Conservation (phyloP, 192 early-diverging fungal species). For the Coemansia reversa region DNA sequence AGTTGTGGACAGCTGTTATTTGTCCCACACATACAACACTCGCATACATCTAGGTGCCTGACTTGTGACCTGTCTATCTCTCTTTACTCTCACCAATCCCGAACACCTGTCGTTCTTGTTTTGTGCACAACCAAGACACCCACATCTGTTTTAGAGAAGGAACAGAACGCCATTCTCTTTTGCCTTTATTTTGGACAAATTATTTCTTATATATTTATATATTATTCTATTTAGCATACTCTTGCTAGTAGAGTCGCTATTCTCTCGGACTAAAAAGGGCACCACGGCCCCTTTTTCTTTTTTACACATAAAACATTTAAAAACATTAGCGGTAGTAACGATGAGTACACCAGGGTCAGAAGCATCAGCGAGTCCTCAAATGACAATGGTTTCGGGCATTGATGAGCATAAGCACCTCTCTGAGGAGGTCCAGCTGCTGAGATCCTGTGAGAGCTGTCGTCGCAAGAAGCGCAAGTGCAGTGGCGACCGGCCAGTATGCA, state of each 20-base stretch:
- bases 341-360: not conserved
- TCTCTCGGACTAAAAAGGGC: not conserved
- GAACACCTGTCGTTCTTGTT: not conserved
- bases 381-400: not conserved
- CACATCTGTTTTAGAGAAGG: not conserved
- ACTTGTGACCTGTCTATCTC: slow-evolving; percentile 1
- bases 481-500: slow-evolving; percentile 38
- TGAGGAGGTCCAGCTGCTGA: slow-evolving; percentile 32
- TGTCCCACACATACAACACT: not conserved
- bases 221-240: slow-evolving; percentile 1
- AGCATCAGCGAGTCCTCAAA: not conserved
- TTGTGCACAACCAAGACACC: not conserved
- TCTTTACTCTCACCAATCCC: not conserved
- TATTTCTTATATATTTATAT: slow-evolving; percentile 9
- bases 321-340: not conserved
- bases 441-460: slow-evolving; percentile 51
- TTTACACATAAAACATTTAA: no score
- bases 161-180: slow-evolving; percentile 6
- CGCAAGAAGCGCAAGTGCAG: slow-evolving; percentile 55
- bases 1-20: not conserved
- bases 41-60: not conserved
- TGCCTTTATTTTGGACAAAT: not conserved
- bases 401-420: slow-evolving; percentile 4
- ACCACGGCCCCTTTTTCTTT: not conserved
- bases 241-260: slow-evolving; percentile 1